A percentile compares a stretch with the other conserved stretches of the same genome.
phyloP scores from a whole-genome alignment of 768 basidiomycete genomes.

The Kwoniella europaea region DNA sequence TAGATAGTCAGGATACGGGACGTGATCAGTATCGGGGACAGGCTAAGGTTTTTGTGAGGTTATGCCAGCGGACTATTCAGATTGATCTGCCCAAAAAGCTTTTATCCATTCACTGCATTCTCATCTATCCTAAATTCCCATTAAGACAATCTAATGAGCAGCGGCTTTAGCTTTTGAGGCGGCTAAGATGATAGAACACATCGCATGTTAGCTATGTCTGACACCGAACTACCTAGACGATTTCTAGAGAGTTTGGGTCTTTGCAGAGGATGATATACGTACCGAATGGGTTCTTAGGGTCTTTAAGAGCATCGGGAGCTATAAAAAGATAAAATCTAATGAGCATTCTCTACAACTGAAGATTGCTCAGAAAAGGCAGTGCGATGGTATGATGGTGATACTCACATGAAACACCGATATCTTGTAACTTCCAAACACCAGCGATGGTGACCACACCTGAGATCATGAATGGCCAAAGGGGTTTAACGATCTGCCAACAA shows the following conservation, averaged over 20 bases:
- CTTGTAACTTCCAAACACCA: conserved; percentile 52
- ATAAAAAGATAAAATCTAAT: background rate
- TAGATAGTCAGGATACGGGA: too few species aligned
- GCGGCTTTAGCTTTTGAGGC: conserved; percentile 32
- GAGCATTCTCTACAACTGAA: conserved; percentile 7
- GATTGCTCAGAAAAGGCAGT: background rate
- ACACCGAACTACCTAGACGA: background rate
- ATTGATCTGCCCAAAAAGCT: too few species aligned
- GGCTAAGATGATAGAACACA: conserved; percentile 2
- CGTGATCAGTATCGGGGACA: too few species aligned
- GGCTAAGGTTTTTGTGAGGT: too few species aligned
- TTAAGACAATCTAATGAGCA: conserved; percentile 26
- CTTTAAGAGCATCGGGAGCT: conserved; percentile 49
- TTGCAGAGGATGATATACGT: conserved; percentile 4
- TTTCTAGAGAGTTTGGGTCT: background rate
- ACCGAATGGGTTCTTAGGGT: conserved; percentile 58
- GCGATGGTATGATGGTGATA: background rate
- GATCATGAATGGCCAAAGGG: conserved; percentile 55
- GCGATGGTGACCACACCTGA: conserved; percentile 44
- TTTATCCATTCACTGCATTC: conserved; percentile 17
- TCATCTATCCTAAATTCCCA: conserved; percentile 14
- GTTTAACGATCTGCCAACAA: conserved; percentile 50
- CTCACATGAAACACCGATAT: conserved; percentile 50
- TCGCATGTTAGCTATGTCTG: conserved; percentile 4
- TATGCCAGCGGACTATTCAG: too few species aligned